Evolutionary conservation across 163 green algal genomes (phyloP), one percentile per base, ranked within the genome.

Genomic region (Chloromonas sp.): DNA sequence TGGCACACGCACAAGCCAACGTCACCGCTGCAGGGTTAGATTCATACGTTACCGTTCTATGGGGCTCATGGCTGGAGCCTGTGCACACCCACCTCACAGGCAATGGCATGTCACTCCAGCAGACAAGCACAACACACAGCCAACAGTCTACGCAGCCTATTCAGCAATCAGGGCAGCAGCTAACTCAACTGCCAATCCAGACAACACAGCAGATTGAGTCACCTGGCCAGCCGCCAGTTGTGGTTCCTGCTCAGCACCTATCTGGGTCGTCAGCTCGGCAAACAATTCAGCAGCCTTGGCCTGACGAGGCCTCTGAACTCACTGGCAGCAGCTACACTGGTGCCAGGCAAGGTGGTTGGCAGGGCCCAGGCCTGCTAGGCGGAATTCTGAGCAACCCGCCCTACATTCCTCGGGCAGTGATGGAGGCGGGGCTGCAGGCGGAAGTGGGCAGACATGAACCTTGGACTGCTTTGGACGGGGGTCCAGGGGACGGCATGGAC

Each of bases 301-400:
- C 36, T 36, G 36, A 36, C 36, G 36, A 36, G 36, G 36, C 36
- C 36, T 36, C 36, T 36, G 36, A 36, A 36, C 36, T 36, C 36
- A 36, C 36, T 36, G 36, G 36, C 36, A 36, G 36, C 36, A 36
- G 36, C 36, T 36, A 36, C 36, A 36, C 36, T 36, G 36, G 36
- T 36, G 36, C 36, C 36, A 36, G 36, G 36, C 36, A 36, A 36
- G 36, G 36, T 36, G 36, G 36, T 36, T 96, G 93, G 94, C 93
- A 88, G 60, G 88, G 90, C 58, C 89, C 93, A 0, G 70, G 95
- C 5, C n/a, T 85, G 59, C 86, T 98, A 11, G 90, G 89, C 15
- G 96, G 95, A 58, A 83, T 98, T 13, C 87, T 98, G 2, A 95
- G 89, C 89, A 98, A 98, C 89, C 96, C 96, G 8, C 96, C 96